These are phyloP conservation scores for Talaromyces sp. DNA, from an alignment of 2,329 filamentous ascomycete genomes.

Conservation along the genomic window DNA sequence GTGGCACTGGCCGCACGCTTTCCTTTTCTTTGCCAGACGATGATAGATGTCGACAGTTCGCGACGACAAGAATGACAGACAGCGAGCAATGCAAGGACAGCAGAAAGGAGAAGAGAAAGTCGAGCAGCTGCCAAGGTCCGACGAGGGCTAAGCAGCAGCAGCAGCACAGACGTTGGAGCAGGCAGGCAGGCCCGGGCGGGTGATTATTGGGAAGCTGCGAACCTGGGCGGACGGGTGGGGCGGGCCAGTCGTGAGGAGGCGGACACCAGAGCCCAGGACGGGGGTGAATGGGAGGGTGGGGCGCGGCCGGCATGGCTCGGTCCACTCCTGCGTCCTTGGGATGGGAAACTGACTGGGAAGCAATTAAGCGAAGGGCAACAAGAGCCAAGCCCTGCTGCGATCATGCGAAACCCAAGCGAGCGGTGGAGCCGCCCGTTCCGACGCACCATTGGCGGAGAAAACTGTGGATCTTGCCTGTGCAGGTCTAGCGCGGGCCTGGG, in stretches of 20 bases:
- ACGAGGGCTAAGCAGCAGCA: background rate
- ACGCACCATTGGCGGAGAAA: background rate
- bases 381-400: background rate
- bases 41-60: background rate
- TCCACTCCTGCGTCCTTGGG: background rate
- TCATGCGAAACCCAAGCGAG: background rate
- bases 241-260: background rate
- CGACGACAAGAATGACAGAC: background rate
- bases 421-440: background rate
- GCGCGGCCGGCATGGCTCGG: background rate
- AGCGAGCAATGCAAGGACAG: background rate
- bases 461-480: background rate
- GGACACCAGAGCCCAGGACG: background rate
- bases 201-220: background rate
- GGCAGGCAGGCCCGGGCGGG: background rate
- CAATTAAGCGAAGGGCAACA: too few relatives aligned
- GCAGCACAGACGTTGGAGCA: background rate
- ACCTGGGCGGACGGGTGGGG: background rate
- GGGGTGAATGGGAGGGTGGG: background rate
- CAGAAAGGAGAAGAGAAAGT: background rate
- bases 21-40: background rate
- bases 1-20: background rate
- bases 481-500: background rate
- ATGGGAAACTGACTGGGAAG: background rate
- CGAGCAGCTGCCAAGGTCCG: background rate